Evolutionary conservation across 2,329 filamentous ascomycete genomes (phyloP).

Genomic region (Elsinoe arachidis): DNA sequence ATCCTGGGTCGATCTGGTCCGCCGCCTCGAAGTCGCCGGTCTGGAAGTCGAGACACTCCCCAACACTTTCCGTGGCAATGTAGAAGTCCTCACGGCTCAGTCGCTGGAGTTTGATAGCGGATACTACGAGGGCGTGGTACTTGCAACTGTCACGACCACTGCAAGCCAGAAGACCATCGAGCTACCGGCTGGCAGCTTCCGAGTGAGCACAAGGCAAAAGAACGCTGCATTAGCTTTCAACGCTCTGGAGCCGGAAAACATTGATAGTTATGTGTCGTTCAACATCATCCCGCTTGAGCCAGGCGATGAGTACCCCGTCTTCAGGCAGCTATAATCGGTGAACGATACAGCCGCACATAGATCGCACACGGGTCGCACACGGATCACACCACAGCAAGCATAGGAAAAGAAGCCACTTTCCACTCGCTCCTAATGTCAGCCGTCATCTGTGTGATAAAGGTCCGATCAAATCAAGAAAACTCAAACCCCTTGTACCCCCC

Average conservation of each 20-base stretch:
- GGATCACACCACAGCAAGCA: background rate
- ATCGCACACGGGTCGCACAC: background rate
- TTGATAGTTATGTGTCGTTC: constrained; percentile 31
- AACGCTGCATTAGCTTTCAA: constrained; percentile 31
- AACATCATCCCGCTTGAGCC: constrained; percentile 29
- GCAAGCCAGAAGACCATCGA: constrained; percentile 21
- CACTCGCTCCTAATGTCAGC: too few relatives aligned
- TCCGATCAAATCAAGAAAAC: background rate
- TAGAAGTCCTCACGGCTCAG: constrained; percentile 30
- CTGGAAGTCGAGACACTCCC: constrained; percentile 26
- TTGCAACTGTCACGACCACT: constrained; percentile 27
- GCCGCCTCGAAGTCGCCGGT: constrained; percentile 27
- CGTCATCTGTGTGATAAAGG: background rate
- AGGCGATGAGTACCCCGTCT: constrained; percentile 30
- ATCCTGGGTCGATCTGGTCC: constrained; percentile 28
- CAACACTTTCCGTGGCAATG: constrained; percentile 24
- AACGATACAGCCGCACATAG: background rate
- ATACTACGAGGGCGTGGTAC: constrained; percentile 29
- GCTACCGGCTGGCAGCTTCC: constrained; percentile 28
- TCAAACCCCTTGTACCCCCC: constrained; percentile 17
- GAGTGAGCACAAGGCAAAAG: constrained; percentile 29
- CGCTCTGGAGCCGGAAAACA: constrained; percentile 31
- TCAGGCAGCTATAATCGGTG: constrained; percentile 12
- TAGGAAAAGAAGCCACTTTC: too few relatives aligned
- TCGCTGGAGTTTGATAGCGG: constrained; percentile 22